Base-by-base conservation (phyloP, 352 stramenopile genomes). In the Globisporangium perplexum region DNA sequence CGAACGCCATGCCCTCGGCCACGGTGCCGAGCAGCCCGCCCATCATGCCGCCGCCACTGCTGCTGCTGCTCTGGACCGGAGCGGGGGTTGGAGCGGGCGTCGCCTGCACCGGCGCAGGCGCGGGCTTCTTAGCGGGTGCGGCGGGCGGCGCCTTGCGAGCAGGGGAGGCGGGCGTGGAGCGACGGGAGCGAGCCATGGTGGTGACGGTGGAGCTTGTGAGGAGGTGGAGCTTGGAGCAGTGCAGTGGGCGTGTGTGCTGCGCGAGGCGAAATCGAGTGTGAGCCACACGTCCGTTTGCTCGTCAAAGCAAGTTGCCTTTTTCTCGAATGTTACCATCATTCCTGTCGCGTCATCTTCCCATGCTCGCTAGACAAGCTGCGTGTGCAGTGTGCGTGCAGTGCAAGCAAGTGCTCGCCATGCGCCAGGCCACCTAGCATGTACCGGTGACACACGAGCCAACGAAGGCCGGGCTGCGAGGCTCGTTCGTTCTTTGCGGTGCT, bases 1-100 rank as follows among this genome's bases (percentile, higher is more conserved):
- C 96, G 67, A 98, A 98, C 7, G 95, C 95, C 79, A 98, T 98
- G 54, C 96, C 95, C 61, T 98, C 90, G 0, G 86, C 93, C 64
- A 99, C 96, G 18, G 93, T 98, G 55, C 87, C 92, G 47, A 96
- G 74, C 53, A 98, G 90, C 17, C 94, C 93, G 23, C 84, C 78
- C 49, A 98, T 87, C 76, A 98, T 96, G 28, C 74, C 79, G 17
- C 77, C 75, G n/a, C 24, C 50, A 38, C 55, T 66, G 61, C 53
- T 73, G 41, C 56, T 59, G 31, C 31, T 36, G 59, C 49, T 47
- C 62, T 39, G 72, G 59, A 66, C 60, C 28, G 66, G 68, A 3
- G 63, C 62, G 2, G 75, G 48, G 2, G 73, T 65, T 11, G 64
- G 55, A 28, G 62, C 50, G 2, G 61, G 57, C n/a, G 72, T 64